Conservation (phyloP, 176 grass and related monocot species). For the Hordeum vulgare region MorexV3_pseudomolecules_assembly NC_058519.1:620300461-620300960, state of each 20-base stretch:
- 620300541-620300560: neutral
- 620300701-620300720: slow-evolving; percentile 4
- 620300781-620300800: neutral
- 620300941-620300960: neutral
- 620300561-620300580: neutral
- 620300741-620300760: accelerated
- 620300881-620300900: neutral
- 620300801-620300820: accelerated
- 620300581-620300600: neutral
- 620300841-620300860: neutral
- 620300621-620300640: neutral
- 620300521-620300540: neutral
- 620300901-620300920: neutral
- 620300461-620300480: too few relatives aligned
- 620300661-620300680: neutral
- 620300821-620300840: neutral
- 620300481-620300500: neutral
- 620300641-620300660: neutral
- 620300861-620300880: neutral
- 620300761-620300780: neutral
- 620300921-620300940: neutral
- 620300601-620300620: too few relatives aligned
- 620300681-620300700: neutral
- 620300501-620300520: neutral
- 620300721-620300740: neutral